phyloP scores from a whole-genome alignment of 192 early-diverging fungal genomes.

The Radiomyces spectabilis region DNA sequence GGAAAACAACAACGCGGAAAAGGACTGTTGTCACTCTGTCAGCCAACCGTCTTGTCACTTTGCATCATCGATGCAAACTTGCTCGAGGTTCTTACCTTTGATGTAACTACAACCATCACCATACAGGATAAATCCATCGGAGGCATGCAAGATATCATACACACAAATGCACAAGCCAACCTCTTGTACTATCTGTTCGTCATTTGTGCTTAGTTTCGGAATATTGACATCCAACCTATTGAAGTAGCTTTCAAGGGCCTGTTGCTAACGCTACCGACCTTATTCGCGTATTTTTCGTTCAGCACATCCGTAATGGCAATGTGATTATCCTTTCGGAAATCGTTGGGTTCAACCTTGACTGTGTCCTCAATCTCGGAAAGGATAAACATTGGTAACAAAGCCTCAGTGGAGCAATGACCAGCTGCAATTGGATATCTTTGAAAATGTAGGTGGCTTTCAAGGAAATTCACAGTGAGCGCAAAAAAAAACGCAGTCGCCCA shows the following conservation, averaged over 20 bases:
- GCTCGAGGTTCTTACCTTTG: constrained; percentile 47
- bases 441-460: too few species aligned
- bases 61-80: too few species aligned
- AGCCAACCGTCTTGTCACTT: too few species aligned
- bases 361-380: constrained; percentile 78
- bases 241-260: not conserved
- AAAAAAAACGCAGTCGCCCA: too few species aligned
- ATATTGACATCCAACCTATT: not conserved
- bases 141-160: constrained; percentile 72
- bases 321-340: constrained; percentile 67
- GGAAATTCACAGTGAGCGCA: not conserved
- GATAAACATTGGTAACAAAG: constrained; percentile 91
- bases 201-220: not conserved
- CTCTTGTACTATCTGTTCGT: constrained; percentile 66
- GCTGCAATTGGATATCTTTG: too few species aligned
- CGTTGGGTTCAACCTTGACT: constrained; percentile 72
- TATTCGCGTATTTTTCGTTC: constrained; percentile 92
- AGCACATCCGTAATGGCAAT: constrained; percentile 82
- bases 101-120: constrained; percentile 73
- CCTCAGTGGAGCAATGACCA: too few species aligned
- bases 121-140: constrained; percentile 81
- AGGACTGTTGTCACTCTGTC: not conserved
- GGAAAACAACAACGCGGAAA: constrained; percentile 77
- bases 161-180: constrained; percentile 86
- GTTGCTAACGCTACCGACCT: constrained; percentile 33